A percentile compares a stretch with the other conserved stretches of the same genome.
These are phyloP conservation scores for Balamuthia mandrillaris DNA, from an alignment of 208 protist species.

Conservation along the genomic window DNA sequence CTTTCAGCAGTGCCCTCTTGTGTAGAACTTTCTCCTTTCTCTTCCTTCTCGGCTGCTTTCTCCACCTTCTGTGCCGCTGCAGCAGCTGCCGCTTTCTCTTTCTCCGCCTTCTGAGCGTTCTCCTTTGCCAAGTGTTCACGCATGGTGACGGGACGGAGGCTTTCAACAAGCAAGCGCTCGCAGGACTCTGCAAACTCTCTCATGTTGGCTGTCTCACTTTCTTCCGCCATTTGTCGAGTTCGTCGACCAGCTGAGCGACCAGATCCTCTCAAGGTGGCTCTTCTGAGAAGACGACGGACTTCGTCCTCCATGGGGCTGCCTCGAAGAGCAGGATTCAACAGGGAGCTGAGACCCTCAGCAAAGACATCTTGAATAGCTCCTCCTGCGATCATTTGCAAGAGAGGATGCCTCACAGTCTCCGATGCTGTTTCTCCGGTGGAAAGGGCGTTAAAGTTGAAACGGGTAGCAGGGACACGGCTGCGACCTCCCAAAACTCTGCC, in stretches of 20 bases:
- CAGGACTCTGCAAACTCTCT: neutral
- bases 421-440: neutral
- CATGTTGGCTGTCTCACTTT: neutral
- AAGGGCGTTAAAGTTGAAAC: neutral
- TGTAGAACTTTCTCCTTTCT: too few relatives aligned
- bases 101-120: neutral
- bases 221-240: neutral
- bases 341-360: neutral
- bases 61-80: neutral
- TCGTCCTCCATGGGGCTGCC: conserved; percentile 16
- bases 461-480: too few relatives aligned
- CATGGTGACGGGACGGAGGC: neutral
- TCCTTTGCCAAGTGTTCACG: conserved; percentile 1
- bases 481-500: too few relatives aligned
- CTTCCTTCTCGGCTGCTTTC: too few relatives aligned
- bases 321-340: neutral
- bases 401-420: neutral
- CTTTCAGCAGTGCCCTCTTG: neutral
- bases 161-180: conserved; percentile 15
- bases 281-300: neutral
- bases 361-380: too few relatives aligned
- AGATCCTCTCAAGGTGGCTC: neutral
- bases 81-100: neutral
- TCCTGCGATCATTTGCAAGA: neutral
- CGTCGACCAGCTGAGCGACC: neutral